These are phyloP conservation scores for Helotiales sp. DNA, from an alignment of 2,329 filamentous ascomycete genomes.

Conservation along the genomic window DNA sequence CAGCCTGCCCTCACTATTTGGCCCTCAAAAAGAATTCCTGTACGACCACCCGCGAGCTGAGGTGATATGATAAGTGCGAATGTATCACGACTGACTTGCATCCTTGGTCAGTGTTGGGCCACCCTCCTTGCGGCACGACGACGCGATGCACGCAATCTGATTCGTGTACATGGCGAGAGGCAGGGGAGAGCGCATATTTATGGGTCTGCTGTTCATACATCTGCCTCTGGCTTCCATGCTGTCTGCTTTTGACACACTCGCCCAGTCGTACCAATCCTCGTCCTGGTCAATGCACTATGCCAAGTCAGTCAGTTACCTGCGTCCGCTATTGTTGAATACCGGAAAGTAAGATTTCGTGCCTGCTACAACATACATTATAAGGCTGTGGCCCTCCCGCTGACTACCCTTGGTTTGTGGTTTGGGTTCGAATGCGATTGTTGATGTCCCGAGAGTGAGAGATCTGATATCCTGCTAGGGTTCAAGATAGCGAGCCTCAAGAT, in stretches of 20 bases:
- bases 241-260: not conserved
- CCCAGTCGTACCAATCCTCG: not conserved
- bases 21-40: not conserved
- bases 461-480: not conserved
- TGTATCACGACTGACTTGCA: not conserved
- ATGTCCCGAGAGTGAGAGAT: not conserved
- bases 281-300: not conserved
- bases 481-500: not conserved
- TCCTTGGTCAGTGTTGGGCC: not conserved
- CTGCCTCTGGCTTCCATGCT: not conserved
- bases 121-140: not conserved
- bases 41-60: not conserved
- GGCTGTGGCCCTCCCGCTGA: not conserved
- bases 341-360: constrained; percentile 1
- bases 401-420: not conserved
- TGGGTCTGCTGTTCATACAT: not conserved
- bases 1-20: not conserved
- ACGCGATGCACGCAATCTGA: not conserved
- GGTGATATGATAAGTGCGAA: not conserved
- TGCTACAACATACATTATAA: not conserved
- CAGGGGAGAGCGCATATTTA: constrained; percentile 2
- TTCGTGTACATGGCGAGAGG: constrained; percentile 1
- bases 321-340: not conserved
- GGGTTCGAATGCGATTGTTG: not conserved
- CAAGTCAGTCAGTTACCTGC: not conserved